Evolutionary conservation across 2,329 filamentous ascomycete genomes (phyloP), one percentile per base, ranked within the genome.

Genomic region (Botryosphaeria agaves): DNA sequence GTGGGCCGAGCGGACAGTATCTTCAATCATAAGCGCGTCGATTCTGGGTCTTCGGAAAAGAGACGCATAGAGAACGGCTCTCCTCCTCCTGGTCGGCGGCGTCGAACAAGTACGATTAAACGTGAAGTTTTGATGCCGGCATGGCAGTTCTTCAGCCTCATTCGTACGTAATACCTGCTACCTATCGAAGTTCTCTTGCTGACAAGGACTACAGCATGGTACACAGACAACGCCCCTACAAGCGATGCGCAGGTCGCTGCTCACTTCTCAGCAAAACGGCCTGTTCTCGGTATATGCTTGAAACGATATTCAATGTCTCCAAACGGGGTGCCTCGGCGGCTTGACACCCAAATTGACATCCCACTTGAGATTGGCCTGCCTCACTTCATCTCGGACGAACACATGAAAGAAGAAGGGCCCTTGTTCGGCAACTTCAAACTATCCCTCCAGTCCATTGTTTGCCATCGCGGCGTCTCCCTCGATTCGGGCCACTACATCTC

Each of bases 81-180:
- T 21, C 36, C 40, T n/a, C 36, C 42, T 21, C 36, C 40, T 14
- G 37, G 38, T 4, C 42, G 48, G 21, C 26, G 17, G 16, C 35
- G 40, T 5, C 46, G 50, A 9, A 52, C 42, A 32, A 55, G 55
- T 23, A 62, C 57, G 19, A 52, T 65, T 29, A 53, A 66, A 38
- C 93, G 87, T 46, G 85, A 92, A 43, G 79, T 95, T 9, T 76
- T 87, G 34, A 93, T 95, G 61, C 87, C 87, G 21, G 89, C 89
- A 2, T 95, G 85, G 84, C 87, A 94, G 45, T 93, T 95, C 47
- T 95, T 94, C 56, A 83, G 80, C 45, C 61, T 95, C 16, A 83
- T 94, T 43, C 85, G 79, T 84, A 59, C 56, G 78, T 64, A 43
- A 37, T 31, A 31, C 31, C 27, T 15, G 23, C 7, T 18, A 5